Base-by-base conservation (phyloP, 495 filamentous ascomycete genomes). In the Lichina pygmaea region DNA sequence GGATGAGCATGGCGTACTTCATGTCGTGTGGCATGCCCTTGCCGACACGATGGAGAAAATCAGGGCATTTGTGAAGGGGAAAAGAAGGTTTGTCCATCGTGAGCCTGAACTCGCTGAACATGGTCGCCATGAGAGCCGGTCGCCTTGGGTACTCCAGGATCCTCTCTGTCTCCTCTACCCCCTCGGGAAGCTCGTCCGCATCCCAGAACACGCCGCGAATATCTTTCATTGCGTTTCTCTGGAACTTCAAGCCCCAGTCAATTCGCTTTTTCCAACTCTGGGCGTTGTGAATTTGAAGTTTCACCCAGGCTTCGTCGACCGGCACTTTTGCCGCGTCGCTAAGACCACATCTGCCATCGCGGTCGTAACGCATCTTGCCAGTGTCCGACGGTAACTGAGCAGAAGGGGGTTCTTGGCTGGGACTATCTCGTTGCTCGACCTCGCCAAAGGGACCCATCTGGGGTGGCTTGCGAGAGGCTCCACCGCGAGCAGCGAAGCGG, bases 1-100 rank as follows among this genome's bases (percentile, higher is more conserved):
- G 89, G 13, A 99, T 64, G 7, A 99, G 68, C 30, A 97, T 65
- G 0, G 79, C 71, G 57, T 93, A 99, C 48, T 86, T 61, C 71
- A 81, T 95, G 49, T 86, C 75, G 53, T 72, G 69, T 2, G 89
- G 89, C 71, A 99, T 89, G 2, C 91, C 89, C 59, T 99, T 99
- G 5, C 89, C 89, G 53, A 95, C 77, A 41, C 68, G 67, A 55
- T 93, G 68, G 24, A 99, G 62, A 57, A 85, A 99, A 33, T 73
- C 67, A 0, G 86, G 80, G 46, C 80, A 76, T 3, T 92, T 76
- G 5, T 69, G 65, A 24, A 89, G 57, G 3, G 82, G 77, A 55
- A 99, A 99, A 0, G 79, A 86, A 1, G 89, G 89, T 55, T 93
- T 93, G 63, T 95, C 89, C 42, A 99, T 67, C 11, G 75, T 59